phyloP scores from a whole-genome alignment of 768 basidiomycete genomes.

The Serpula lacrymans region DNA sequence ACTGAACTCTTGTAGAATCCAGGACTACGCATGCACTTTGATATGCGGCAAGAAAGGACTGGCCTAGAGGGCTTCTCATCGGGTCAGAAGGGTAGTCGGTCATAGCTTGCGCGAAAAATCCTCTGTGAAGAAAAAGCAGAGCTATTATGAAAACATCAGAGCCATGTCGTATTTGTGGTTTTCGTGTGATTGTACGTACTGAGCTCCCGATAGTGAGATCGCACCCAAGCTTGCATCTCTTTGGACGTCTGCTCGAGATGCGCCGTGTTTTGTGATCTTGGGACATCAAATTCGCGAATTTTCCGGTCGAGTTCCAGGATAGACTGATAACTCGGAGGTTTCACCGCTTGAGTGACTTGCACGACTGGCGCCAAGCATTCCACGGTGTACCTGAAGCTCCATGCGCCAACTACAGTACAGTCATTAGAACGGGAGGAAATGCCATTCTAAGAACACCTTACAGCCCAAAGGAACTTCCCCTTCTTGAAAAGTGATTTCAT shows the following conservation, averaged over 20 bases:
- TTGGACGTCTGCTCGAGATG: slow-evolving; percentile 30
- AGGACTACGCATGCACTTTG: slow-evolving; percentile 47
- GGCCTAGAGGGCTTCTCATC: slow-evolving; percentile 42
- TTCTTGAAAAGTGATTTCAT: slow-evolving; percentile 41
- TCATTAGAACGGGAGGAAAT: slow-evolving; percentile 2
- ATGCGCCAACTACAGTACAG: slow-evolving; percentile 39
- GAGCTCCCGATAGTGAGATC: slow-evolving; percentile 44
- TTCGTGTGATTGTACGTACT: slow-evolving; percentile 25
- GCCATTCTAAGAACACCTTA: slow-evolving; percentile 22
- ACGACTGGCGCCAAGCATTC: slow-evolving; percentile 44
- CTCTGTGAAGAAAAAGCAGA: slow-evolving; percentile 52
- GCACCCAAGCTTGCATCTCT: slow-evolving; percentile 40
- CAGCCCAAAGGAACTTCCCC: slow-evolving; percentile 44
- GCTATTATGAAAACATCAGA: slow-evolving; percentile 29
- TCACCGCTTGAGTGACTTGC: slow-evolving; percentile 36
- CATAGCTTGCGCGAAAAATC: slow-evolving; percentile 56
- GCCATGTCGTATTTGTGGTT: too few relatives aligned
- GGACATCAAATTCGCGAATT: slow-evolving; percentile 37
- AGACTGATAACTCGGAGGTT: slow-evolving; percentile 42
- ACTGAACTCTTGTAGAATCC: slow-evolving; percentile 38
- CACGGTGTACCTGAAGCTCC: slow-evolving; percentile 40
- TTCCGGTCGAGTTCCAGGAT: slow-evolving; percentile 49
- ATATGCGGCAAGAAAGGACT: slow-evolving; percentile 52
- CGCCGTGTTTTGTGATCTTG: slow-evolving; percentile 14
- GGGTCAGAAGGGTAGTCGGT: slow-evolving; percentile 46